Evolutionary conservation across 768 basidiomycete genomes (phyloP), one percentile per base, ranked within the genome.

Genomic region (Tylopilus rubrobrunneus): DNA sequence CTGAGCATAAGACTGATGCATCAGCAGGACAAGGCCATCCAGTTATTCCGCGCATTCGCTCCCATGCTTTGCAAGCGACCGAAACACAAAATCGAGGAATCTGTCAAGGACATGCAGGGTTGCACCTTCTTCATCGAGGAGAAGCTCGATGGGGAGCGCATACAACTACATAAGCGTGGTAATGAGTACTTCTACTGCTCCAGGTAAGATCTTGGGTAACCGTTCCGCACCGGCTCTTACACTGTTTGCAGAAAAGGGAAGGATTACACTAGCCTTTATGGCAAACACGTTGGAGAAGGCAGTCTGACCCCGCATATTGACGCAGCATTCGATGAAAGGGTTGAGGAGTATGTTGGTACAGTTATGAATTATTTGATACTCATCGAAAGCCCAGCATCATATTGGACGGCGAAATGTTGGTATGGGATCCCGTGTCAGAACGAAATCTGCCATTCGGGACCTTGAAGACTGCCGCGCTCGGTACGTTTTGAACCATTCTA

Each of bases 321-420:
- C 48, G 67, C 75, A 2, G 87, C 86, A 0, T 91, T 99, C 58
- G 82, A 89, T 60, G 64, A 77, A 2, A 79, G 86, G 4, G 79
- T 98, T 4, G 83, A 87, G 5, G 88, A 94, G 96, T 97, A 57
- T 61, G 92, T 63, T 8, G 8, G 33, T 41, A 4, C 31, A 40
- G 31, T 41, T 19, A 6, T 21, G 12, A 17, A 19, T 21, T 5
- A 33, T 43, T 46, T 50, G 31, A 53, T 55, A 27, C 33, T 65
- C 28, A 64, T 25, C 33, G 48, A 7, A 8, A 6, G 19, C 23
- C 4, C 53, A 98, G 96, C 47, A 87, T 96, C 61, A 91, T 98
- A 45, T 70, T 99, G 14, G 97, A 99, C 61, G 97, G 97, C 0
- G 97, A 99, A 69, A 98, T 99, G 96, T 74, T 99, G 31, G 96